Evolutionary conservation across 106 monocot genomes (phyloP), one percentile per base, ranked within the genome.

Genomic region (Alisma plantagoaquatica): DNA sequence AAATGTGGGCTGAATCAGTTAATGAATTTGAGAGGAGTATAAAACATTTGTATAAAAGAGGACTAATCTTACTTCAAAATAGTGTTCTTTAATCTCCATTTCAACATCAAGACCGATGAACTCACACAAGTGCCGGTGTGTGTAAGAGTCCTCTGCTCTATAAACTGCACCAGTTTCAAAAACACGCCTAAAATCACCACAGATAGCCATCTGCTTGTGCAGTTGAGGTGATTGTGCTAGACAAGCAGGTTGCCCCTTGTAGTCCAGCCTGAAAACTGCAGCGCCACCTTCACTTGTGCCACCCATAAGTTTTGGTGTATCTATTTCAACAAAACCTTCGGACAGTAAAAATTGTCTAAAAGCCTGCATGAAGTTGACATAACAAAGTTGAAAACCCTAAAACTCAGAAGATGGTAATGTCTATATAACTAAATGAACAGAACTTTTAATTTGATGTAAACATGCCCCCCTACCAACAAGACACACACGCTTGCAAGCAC

Each of bases 251-350:
- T 87, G 87, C 6, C 87, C 87, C 48, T 83, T 83, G 75, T 94
- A 94, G 42, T 83, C 74, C 30, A 94, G 61, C 60, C 73, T 83
- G 65, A 94, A 94, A 33, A 94, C 93, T 67, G 93, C 73, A 10
- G 93, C 64, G 53, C 93, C 93, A 44, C 93, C 87, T 80, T 94
- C 93, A 65, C 87, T 94, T 38, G 93, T 68, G 47, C 87, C 93
- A 69, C 66, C 53, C 46, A 77, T 50, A 31, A 94, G 51, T 38
- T 87, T 94, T 26, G 93, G 93, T 29, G 62, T 80, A 49, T 87
- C 75, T 51, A 94, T 94, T 29, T 67, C 77, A 21, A 67, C 33
- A 70, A 94, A 94, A 19, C 46, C 72, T 54, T 87, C 71, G 2
- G 71, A 65, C 16, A 54, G 45, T 28, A 87, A 57, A 77, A 72